Conservation (phyloP, 306 rosid species). For the Inga oerstediana region DNA sequence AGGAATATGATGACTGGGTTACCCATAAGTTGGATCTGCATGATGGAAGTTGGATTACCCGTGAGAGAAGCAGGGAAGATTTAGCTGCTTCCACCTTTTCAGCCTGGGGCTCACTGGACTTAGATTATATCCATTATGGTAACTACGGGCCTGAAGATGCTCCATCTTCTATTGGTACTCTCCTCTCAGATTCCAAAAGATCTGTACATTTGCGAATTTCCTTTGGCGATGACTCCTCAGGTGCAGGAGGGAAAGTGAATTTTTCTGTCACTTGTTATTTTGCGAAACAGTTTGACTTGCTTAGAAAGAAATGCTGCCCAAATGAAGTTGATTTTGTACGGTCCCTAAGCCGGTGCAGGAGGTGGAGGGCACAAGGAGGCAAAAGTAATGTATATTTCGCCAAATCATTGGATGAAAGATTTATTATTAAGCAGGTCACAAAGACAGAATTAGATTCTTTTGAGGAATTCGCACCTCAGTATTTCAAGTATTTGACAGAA, state of each 20-base stretch:
- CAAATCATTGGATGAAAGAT: slow-evolving; percentile 90
- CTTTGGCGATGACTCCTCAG: slow-evolving; percentile 70
- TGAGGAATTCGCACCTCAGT: slow-evolving; percentile 83
- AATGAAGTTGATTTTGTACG: slow-evolving; percentile 78
- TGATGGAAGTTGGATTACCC: slow-evolving; percentile 50
- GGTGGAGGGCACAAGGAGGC: slow-evolving; percentile 99
- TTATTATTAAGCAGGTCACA: slow-evolving; percentile 89
- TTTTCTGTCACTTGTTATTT: slow-evolving; percentile 96
- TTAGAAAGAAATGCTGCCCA: slow-evolving; percentile 89
- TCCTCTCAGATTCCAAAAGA: slow-evolving; percentile 68
- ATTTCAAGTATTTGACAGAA: slow-evolving; percentile 79
- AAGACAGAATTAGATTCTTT: slow-evolving; percentile 94
- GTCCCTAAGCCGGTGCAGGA: slow-evolving; percentile 85
- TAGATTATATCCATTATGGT: slow-evolving; percentile 74
- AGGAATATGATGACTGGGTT: slow-evolving; percentile 79
- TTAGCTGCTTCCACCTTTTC: slow-evolving; percentile 60
- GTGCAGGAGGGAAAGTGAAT: slow-evolving; percentile 71
- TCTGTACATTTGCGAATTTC: slow-evolving; percentile 77
- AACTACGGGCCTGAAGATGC: slow-evolving; percentile 82
- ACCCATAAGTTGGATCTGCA: slow-evolving; percentile 57
- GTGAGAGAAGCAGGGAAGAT: slow-evolving; percentile 58
- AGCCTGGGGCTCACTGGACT: slow-evolving; percentile 76
- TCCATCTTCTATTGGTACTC: slow-evolving; percentile 63
- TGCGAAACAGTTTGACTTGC: slow-evolving; percentile 82
- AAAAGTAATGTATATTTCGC: slow-evolving; percentile 98